These are phyloP conservation scores for Evernia prunastri DNA, from an alignment of 495 filamentous ascomycete species.

Conservation along the genomic window DNA sequence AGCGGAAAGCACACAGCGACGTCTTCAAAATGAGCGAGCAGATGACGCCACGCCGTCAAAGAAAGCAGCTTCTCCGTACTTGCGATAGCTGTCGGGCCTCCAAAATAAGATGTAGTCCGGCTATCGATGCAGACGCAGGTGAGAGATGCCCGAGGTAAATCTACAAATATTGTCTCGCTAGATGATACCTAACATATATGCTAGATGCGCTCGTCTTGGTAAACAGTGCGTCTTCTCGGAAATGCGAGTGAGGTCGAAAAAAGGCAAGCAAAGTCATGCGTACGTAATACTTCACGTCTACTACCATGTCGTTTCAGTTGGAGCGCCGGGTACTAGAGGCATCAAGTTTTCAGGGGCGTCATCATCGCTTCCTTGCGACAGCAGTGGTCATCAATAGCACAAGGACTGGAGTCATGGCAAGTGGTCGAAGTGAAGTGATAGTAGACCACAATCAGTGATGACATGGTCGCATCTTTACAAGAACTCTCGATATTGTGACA, in stretches of 20 bases:
- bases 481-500: no score
- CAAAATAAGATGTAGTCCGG: conserved; percentile 14
- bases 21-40: no score
- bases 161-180: background rate
- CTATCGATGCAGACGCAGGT: background rate
- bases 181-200: background rate
- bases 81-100: conserved; percentile 15
- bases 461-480: background rate
- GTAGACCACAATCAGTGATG: background rate
- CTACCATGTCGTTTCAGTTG: no score
- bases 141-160: conserved; percentile 15
- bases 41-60: no score
- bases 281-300: conserved; percentile 1
- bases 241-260: conserved; percentile 9
- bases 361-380: no score
- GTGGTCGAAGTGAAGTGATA: background rate
- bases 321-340: no score
- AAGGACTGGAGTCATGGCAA: background rate
- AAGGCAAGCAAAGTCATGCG: background rate
- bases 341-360: no score
- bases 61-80: conserved; percentile 12
- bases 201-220: conserved; percentile 15
- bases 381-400: background rate
- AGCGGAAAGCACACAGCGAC: no score
- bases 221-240: conserved; percentile 15